Conservation (phyloP, 352 stramenopile species). For the Pythium folliculosum region DNA sequence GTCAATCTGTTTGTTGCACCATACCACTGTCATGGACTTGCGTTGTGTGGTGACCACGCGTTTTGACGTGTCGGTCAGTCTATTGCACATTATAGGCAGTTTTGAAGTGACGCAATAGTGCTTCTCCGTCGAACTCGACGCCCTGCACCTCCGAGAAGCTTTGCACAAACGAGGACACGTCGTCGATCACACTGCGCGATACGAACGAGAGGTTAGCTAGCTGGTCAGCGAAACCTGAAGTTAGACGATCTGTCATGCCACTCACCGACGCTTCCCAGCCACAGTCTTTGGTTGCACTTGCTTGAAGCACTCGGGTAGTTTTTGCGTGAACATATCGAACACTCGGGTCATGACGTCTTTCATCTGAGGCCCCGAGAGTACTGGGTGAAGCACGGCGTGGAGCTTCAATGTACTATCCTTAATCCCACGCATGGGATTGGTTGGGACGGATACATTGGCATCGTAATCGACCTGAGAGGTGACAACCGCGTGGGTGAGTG, state of each 20-base stretch:
- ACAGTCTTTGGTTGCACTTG: slow-evolving; percentile 73
- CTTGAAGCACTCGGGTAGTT: slow-evolving; percentile 90
- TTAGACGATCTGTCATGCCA: background rate
- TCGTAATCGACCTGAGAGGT: slow-evolving; percentile 65
- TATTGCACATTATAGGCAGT: slow-evolving; percentile 45
- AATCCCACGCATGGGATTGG: slow-evolving; percentile 92
- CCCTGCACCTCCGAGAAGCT: slow-evolving; percentile 74
- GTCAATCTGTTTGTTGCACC: background rate
- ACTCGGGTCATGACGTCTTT: slow-evolving; percentile 94
- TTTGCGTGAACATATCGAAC: slow-evolving; percentile 88
- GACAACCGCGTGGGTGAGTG: slow-evolving; percentile 9
- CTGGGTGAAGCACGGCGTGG: slow-evolving; percentile 92
- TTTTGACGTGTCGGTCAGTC: slow-evolving; percentile 1
- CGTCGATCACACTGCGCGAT: slow-evolving; percentile 58
- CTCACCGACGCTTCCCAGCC: slow-evolving; percentile 71
- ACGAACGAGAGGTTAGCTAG: background rate
- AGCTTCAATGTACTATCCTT: slow-evolving; percentile 94
- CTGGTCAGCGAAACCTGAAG: background rate
- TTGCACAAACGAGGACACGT: slow-evolving; percentile 71
- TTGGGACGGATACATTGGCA: slow-evolving; percentile 58
- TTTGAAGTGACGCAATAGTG: slow-evolving; percentile 64
- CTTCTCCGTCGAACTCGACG: slow-evolving; percentile 64
- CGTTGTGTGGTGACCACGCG: background rate
- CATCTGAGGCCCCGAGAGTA: slow-evolving; percentile 94
- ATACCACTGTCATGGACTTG: background rate